A percentile compares a stretch with the other conserved stretches of the same genome.
These are phyloP conservation scores for Pyrenochaeta sp. DNA, from an alignment of 2,329 filamentous ascomycete species.

Conservation along the genomic window DNA sequence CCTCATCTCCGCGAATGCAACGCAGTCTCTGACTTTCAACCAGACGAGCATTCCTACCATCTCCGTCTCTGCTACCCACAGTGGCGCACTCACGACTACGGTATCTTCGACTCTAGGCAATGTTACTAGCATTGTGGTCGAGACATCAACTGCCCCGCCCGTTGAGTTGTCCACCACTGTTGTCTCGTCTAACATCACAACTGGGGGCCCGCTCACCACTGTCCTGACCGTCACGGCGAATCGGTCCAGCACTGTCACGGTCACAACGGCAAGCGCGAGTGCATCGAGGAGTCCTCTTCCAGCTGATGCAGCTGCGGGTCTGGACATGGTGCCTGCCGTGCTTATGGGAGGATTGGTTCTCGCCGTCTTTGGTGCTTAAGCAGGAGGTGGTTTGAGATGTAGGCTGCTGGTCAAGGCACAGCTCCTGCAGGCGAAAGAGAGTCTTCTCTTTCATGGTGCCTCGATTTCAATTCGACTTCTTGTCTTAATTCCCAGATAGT, in stretches of 20 bases:
- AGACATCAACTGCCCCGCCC: constrained; percentile 2
- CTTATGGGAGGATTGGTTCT: constrained; percentile 6
- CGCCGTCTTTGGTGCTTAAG: constrained; percentile 10
- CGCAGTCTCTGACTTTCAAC: too few species aligned
- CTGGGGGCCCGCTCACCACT: neutral
- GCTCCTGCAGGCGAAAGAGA: too few species aligned
- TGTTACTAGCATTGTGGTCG: constrained; percentile 1
- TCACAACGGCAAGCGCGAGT: constrained; percentile 1
- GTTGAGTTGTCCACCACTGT: too few species aligned
- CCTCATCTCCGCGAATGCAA: neutral
- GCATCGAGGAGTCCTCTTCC: constrained; percentile 3
- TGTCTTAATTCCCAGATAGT: too few species aligned
- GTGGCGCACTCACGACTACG: too few species aligned
- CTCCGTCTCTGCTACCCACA: neutral
- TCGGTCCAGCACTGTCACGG: neutral
- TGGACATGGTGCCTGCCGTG: constrained; percentile 3
- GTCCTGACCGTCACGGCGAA: neutral
- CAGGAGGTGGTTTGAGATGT: too few species aligned
- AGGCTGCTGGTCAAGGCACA: too few species aligned
- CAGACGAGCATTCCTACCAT: too few species aligned
- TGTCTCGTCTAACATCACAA: too few species aligned
- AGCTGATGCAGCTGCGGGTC: constrained; percentile 9
- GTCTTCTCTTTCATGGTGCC: too few species aligned
- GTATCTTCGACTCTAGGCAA: too few species aligned
- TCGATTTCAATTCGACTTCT: too few species aligned